phyloP scores from a whole-genome alignment of 495 filamentous ascomycete species.

The Penicillium canariense region DNA sequence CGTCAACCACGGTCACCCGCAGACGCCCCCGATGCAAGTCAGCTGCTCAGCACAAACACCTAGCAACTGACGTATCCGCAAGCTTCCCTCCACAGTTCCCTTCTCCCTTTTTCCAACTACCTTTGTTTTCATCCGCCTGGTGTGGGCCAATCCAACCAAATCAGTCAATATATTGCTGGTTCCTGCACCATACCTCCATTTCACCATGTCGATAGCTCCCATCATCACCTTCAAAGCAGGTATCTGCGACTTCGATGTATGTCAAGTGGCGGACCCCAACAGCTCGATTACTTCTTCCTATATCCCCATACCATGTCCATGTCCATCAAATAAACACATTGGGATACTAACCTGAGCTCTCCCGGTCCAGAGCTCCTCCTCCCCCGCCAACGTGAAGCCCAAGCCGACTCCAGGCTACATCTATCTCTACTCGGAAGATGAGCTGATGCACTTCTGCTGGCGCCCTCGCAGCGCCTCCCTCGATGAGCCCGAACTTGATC shows the following conservation, averaged over 20 bases:
- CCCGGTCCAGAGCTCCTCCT: slow-evolving; percentile 49
- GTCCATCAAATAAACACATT: neutral
- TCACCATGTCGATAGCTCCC: slow-evolving; percentile 72
- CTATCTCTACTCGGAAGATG: slow-evolving; percentile 93
- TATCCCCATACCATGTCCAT: neutral
- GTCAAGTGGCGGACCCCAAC: slow-evolving; percentile 21
- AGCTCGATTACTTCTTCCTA: slow-evolving; percentile 7
- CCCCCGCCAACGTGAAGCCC: slow-evolving; percentile 65
- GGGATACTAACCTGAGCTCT: slow-evolving; percentile 12
- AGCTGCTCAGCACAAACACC: slow-evolving; percentile 29
- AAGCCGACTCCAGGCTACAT: slow-evolving; percentile 76
- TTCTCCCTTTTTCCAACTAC: slow-evolving; percentile 1
- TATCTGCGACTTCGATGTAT: slow-evolving; percentile 80
- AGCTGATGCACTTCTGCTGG: slow-evolving; percentile 97
- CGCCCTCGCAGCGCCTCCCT: slow-evolving; percentile 62
- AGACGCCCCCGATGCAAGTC: slow-evolving; percentile 24
- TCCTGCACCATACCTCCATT: neutral
- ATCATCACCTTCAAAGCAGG: slow-evolving; percentile 98
- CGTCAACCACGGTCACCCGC: slow-evolving; percentile 12
- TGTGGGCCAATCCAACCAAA: slow-evolving; percentile 7
- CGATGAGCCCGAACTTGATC: slow-evolving; percentile 71
- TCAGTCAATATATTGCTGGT: neutral
- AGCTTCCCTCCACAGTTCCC: slow-evolving; percentile 19
- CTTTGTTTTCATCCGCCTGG: slow-evolving; percentile 10
- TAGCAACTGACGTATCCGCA: slow-evolving; percentile 41